A percentile compares a stretch with the other conserved stretches of the same genome.
These are phyloP conservation scores for Crithidia bombi DNA, from an alignment of 208 protist species.

Conservation along the genomic window DNA sequence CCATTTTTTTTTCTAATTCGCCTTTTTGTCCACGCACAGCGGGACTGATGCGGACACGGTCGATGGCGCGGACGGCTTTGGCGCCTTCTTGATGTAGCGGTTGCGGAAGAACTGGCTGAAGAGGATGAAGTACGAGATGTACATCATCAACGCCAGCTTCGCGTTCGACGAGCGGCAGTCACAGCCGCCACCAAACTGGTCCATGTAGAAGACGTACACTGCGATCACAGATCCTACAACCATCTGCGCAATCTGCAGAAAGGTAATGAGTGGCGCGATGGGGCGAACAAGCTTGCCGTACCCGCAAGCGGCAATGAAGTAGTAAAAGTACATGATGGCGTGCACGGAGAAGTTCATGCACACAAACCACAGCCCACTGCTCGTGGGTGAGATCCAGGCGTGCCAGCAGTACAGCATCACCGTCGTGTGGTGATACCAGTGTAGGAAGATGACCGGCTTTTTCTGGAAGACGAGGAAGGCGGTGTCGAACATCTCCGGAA, in stretches of 20 bases:
- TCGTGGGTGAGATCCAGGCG: slow-evolving; percentile 44
- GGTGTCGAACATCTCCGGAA: slow-evolving; percentile 90
- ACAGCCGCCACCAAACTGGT: slow-evolving; percentile 45
- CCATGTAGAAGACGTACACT: slow-evolving; percentile 50
- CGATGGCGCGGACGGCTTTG: slow-evolving; percentile 21
- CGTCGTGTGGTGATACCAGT: slow-evolving; percentile 94
- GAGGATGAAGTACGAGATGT: slow-evolving; percentile 84
- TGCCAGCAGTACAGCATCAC: slow-evolving; percentile 94
- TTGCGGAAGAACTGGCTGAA: slow-evolving; percentile 81
- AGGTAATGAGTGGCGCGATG: slow-evolving; percentile 88
- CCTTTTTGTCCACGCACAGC: slow-evolving; percentile 15
- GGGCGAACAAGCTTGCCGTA: slow-evolving; percentile 58
- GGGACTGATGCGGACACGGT: not conserved
- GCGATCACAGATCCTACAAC: slow-evolving; percentile 79
- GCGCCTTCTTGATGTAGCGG: slow-evolving; percentile 45
- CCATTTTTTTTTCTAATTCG: not conserved
- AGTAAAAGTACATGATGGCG: slow-evolving; percentile 96
- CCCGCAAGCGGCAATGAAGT: slow-evolving; percentile 77
- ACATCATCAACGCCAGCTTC: slow-evolving; percentile 76
- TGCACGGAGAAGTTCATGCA: slow-evolving; percentile 95
- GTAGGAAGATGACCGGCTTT: slow-evolving; percentile 90
- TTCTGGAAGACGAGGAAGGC: slow-evolving; percentile 85
- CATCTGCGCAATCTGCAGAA: slow-evolving; percentile 92
- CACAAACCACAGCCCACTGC: slow-evolving; percentile 81
- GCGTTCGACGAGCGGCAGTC: slow-evolving; percentile 49